A percentile compares a stretch with the other conserved stretches of the same genome.
Evolutionary conservation across 2,329 filamentous ascomycete species (phyloP).

Genomic region (Whalleya microplaca): DNA sequence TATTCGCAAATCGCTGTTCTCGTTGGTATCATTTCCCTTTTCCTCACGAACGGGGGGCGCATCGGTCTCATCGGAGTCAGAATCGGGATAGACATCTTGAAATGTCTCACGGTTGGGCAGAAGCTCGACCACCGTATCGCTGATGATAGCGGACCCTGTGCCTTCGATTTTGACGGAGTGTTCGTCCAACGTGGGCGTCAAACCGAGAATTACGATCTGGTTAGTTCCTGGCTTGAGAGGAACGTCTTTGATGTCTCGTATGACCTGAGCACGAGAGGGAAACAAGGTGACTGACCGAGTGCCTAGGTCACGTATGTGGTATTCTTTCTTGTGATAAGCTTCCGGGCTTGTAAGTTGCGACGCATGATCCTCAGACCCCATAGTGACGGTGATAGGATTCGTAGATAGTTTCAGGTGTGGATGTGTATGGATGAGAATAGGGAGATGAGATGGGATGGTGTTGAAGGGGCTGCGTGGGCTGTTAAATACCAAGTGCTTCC

Average conservation of each 20-base stretch:
- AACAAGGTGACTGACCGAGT: conserved; percentile 68
- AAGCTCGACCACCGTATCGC: conserved; percentile 64
- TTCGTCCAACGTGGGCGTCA: conserved; percentile 57
- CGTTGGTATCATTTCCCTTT: conserved; percentile 29
- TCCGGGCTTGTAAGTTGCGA: background rate
- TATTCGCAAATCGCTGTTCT: conserved; percentile 34
- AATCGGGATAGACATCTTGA: conserved; percentile 56
- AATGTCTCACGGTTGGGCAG: conserved; percentile 59
- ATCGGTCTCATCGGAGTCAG: conserved; percentile 42
- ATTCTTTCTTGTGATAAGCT: conserved; percentile 38
- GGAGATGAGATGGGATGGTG: no score
- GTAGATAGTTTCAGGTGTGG: background rate
- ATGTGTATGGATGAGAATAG: background rate
- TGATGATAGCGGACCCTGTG: conserved; percentile 60
- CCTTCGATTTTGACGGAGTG: conserved; percentile 64
- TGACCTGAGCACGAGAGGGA: conserved; percentile 62
- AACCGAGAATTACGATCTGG: conserved; percentile 58
- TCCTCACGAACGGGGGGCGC: conserved; percentile 32
- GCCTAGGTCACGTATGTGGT: conserved; percentile 58
- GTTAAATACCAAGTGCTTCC: no score
- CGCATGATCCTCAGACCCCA: background rate
- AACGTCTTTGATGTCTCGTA: conserved; percentile 61
- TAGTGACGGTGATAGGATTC: background rate
- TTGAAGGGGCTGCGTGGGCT: no score
- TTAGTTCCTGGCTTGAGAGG: conserved; percentile 58